Percentiles rank a stretch among this genome's conserved stretches.
These are phyloP conservation scores for Chalciporus sp. DNA, from an alignment of 1,284 basidiomycete species.

Conservation along the genomic window DNA sequence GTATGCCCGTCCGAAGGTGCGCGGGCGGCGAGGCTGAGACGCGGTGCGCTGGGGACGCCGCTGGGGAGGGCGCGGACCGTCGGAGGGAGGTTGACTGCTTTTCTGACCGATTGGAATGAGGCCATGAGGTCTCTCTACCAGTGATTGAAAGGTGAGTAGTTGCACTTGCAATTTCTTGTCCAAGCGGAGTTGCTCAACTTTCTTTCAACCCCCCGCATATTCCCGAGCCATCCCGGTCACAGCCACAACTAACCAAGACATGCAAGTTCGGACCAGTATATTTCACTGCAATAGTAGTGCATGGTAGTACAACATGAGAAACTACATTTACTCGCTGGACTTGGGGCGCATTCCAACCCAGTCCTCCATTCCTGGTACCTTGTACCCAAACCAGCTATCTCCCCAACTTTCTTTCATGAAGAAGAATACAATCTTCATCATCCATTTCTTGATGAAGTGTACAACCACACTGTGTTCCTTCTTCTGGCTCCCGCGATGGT, in stretches of 20 bases:
- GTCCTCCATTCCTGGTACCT: slow-evolving; percentile 33
- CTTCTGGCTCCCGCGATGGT: slow-evolving; percentile 31
- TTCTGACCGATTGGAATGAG: slow-evolving; percentile 71
- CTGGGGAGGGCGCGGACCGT: slow-evolving; percentile 78
- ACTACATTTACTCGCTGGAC: neutral
- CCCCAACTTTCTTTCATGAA: slow-evolving; percentile 33
- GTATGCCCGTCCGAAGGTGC: slow-evolving; percentile 64
- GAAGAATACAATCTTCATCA: slow-evolving; percentile 25
- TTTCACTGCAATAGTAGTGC: no score
- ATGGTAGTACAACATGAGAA: neutral
- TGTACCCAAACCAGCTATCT: slow-evolving; percentile 36
- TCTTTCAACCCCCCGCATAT: slow-evolving; percentile 24
- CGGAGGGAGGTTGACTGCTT: slow-evolving; percentile 80
- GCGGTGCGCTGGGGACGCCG: slow-evolving; percentile 70
- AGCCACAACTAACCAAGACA: slow-evolving; percentile 21
- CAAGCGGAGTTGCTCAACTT: slow-evolving; percentile 3
- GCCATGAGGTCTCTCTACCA: slow-evolving; percentile 50
- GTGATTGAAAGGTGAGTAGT: neutral
- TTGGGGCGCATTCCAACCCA: slow-evolving; percentile 20
- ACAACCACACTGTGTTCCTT: slow-evolving; percentile 20
- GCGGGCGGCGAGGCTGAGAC: slow-evolving; percentile 70
- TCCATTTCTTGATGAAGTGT: slow-evolving; percentile 28
- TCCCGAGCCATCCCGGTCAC: slow-evolving; percentile 24
- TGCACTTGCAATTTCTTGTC: neutral
- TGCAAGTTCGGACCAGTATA: no score